Evolutionary conservation across 2,329 filamentous ascomycete species (phyloP).

Genomic region (Xylaria polymorpha): DNA sequence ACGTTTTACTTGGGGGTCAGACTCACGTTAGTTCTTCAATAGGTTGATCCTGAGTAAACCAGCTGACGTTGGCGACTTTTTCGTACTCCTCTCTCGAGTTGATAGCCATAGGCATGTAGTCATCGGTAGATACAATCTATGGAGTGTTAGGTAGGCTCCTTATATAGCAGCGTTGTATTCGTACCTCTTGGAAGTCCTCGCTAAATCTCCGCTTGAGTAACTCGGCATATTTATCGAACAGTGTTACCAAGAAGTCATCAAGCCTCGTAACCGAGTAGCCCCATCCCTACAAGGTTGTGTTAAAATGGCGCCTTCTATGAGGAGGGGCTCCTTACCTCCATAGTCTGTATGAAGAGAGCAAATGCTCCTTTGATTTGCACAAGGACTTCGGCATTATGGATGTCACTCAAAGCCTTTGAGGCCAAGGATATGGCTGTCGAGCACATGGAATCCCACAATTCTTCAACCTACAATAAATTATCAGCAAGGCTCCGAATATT

Average conservation of each 20-base stretch:
- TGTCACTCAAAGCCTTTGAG: slow-evolving; percentile 77
- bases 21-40: slow-evolving; percentile 78
- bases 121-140: slow-evolving; percentile 84
- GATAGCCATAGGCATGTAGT: slow-evolving; percentile 99
- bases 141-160: slow-evolving; percentile 34
- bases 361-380: slow-evolving; percentile 96
- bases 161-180: neutral
- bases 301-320: neutral
- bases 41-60: slow-evolving; percentile 88
- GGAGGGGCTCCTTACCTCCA: slow-evolving; percentile 74
- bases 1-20: neutral
- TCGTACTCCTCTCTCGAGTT: slow-evolving; percentile 91
- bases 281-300: slow-evolving; percentile 72
- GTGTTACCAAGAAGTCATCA: slow-evolving; percentile 83
- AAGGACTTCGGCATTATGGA: slow-evolving; percentile 89
- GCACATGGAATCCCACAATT: slow-evolving; percentile 98
- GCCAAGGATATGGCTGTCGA: slow-evolving; percentile 86
- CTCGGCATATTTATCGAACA: slow-evolving; percentile 95
- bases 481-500: slow-evolving; percentile 5
- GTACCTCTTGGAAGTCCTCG: slow-evolving; percentile 91
- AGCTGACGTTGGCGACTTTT: slow-evolving; percentile 94
- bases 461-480: slow-evolving; percentile 75
- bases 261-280: slow-evolving; percentile 85
- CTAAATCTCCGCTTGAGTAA: slow-evolving; percentile 91
- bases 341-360: slow-evolving; percentile 95